phyloP scores from a whole-genome alignment of 768 basidiomycete genomes.

The Lentinula edodes region DNA sequence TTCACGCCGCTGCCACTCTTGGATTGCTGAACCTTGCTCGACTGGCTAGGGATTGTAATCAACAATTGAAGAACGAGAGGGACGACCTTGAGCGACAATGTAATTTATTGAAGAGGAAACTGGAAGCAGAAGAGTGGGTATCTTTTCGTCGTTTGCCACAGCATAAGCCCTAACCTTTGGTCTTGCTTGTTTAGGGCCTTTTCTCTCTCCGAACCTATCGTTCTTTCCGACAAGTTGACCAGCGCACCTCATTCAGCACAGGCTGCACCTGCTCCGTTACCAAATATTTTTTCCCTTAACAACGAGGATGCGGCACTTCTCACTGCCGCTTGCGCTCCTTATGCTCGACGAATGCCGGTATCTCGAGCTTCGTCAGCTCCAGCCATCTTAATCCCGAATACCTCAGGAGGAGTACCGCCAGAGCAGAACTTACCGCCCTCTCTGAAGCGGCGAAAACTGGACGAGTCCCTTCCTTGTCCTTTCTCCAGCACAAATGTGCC shows the following conservation, averaged over 20 bases:
- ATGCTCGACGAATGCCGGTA: background rate
- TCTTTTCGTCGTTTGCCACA: background rate
- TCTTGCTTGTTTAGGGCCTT: background rate
- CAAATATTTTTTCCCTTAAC: background rate
- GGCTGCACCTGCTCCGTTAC: background rate
- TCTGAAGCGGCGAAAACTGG: constrained; percentile 2
- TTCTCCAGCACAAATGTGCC: too few relatives aligned
- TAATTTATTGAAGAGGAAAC: constrained; percentile 22
- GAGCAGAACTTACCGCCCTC: background rate
- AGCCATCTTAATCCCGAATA: background rate
- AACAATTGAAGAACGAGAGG: constrained; percentile 31
- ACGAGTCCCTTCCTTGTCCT: background rate
- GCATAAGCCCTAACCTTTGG: background rate
- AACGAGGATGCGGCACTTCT: background rate
- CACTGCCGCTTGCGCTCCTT: background rate
- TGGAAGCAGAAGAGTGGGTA: constrained; percentile 19
- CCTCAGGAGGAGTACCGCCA: background rate
- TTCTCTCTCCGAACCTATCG: background rate
- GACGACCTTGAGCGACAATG: constrained; percentile 32
- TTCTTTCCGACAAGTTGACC: background rate
- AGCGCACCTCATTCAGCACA: background rate
- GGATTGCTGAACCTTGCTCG: constrained; percentile 39
- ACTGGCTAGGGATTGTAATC: constrained; percentile 31
- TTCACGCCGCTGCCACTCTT: constrained; percentile 42
- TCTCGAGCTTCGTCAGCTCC: background rate